phyloP scores from a whole-genome alignment of 2,329 filamentous ascomycete species.

The Xylariaceae sp. region DNA sequence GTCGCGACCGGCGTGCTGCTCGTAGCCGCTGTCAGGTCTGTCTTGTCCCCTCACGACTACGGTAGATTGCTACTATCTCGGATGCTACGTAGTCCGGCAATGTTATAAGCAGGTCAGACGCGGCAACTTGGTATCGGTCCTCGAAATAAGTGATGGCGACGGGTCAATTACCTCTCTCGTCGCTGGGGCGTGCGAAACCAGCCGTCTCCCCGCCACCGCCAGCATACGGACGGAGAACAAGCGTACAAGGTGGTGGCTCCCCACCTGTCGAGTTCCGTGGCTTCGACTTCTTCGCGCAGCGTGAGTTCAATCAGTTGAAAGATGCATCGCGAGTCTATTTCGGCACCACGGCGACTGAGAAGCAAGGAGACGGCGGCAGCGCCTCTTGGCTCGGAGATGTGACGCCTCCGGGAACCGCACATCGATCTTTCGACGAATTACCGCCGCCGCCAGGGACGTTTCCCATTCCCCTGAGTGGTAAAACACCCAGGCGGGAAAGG shows the following conservation, averaged over 20 bases:
- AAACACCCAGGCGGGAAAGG: conserved; percentile 15
- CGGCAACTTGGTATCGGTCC: too few species aligned
- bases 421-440: conserved; percentile 10
- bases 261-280: conserved; percentile 29
- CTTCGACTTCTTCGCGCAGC: conserved; percentile 32
- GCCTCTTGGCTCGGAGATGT: conserved; percentile 33
- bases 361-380: conserved; percentile 12
- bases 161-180: conserved; percentile 14
- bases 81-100: conserved; percentile 17
- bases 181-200: conserved; percentile 12
- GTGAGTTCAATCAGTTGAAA: conserved; percentile 29
- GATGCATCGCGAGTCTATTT: conserved; percentile 30
- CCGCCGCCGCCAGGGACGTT: conserved; percentile 5
- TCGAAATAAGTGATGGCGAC: conserved; percentile 20
- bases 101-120: conserved; percentile 3
- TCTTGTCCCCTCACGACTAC: conserved; percentile 5
- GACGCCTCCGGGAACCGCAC: conserved; percentile 28
- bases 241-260: too few species aligned
- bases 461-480: conserved; percentile 8
- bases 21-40: conserved; percentile 24
- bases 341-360: conserved; percentile 11
- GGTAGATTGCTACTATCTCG: too few species aligned
- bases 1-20: conserved; percentile 11
- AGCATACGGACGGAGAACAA: background rate
- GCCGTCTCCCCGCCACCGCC: conserved; percentile 7